A percentile compares a stretch with the other conserved stretches of the same genome.
Conservation (phyloP, 2,329 filamentous ascomycete genomes). For the Lecanicillium sp. region DNA sequence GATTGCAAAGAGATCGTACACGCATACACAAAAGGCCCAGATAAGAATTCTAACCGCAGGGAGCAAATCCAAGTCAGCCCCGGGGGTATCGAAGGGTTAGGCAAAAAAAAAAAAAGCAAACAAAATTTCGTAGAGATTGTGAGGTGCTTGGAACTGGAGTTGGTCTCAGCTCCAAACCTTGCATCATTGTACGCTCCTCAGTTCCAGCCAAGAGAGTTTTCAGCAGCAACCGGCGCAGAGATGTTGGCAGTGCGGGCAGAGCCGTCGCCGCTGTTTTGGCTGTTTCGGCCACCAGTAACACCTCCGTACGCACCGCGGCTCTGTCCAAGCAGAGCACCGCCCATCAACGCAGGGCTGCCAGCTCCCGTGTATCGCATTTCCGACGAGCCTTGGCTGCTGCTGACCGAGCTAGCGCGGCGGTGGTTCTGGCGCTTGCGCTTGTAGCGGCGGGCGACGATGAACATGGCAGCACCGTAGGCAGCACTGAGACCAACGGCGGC, state of each 20-base stretch:
- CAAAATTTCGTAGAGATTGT: constrained; percentile 4
- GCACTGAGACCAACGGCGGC: constrained; percentile 71
- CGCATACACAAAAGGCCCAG: constrained; percentile 3
- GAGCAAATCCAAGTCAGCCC: constrained; percentile 1
- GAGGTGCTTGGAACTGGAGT: constrained; percentile 1
- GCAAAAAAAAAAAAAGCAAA: constrained; percentile 4
- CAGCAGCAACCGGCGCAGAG: constrained; percentile 81
- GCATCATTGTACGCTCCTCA: constrained; percentile 34
- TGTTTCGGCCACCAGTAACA: constrained; percentile 41
- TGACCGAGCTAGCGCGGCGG: constrained; percentile 67
- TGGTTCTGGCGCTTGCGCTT: constrained; percentile 76
- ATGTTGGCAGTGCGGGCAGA: constrained; percentile 58
- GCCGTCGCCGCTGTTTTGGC: constrained; percentile 55
- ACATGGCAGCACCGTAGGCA: constrained; percentile 91
- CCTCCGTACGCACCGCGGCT: constrained; percentile 49
- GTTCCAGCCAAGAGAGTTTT: constrained; percentile 95
- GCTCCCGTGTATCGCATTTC: constrained; percentile 43
- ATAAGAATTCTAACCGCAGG: constrained; percentile 5
- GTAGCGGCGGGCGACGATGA: constrained; percentile 83
- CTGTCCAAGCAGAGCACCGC: constrained; percentile 53
- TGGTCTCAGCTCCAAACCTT: neutral
- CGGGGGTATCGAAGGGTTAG: constrained; percentile 7
- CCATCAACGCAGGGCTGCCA: constrained; percentile 58
- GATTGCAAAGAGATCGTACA: constrained; percentile 3
- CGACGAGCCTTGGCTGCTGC: constrained; percentile 35